phyloP scores from a whole-genome alignment of 2,329 filamentous ascomycete species.

The Periglandula ipomoeae region DNA sequence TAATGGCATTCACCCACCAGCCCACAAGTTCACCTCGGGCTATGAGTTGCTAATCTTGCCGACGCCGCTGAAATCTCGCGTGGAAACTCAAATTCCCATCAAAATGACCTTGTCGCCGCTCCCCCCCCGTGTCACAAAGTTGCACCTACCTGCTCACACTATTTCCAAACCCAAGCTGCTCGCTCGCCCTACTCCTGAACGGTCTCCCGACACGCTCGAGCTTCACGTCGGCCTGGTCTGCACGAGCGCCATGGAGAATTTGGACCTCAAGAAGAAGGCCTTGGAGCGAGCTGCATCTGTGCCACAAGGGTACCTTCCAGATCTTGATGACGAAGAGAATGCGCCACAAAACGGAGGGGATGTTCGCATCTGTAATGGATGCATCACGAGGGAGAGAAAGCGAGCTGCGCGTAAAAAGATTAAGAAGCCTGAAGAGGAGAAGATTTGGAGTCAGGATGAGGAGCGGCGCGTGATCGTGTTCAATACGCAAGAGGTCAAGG shows the following conservation, averaged over 20 bases:
- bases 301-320: constrained; percentile 26
- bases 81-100: constrained; percentile 93
- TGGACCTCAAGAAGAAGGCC: constrained; percentile 56
- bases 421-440: constrained; percentile 87
- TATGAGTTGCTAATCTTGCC: constrained; percentile 52
- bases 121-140: constrained; percentile 64
- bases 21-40: constrained; percentile 22
- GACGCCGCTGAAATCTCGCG: constrained; percentile 73
- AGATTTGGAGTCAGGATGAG: constrained; percentile 75
- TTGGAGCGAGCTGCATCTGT: constrained; percentile 43
- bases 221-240: constrained; percentile 78
- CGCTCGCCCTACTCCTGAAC: constrained; percentile 58
- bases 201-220: constrained; percentile 66
- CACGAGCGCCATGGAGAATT: constrained; percentile 80
- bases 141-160: constrained; percentile 81
- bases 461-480: constrained; percentile 79
- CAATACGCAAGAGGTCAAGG: constrained; percentile 79
- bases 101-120: constrained; percentile 69
- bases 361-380: constrained; percentile 84
- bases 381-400: constrained; percentile 85
- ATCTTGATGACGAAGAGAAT: constrained; percentile 50
- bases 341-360: constrained; percentile 85
- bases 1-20: constrained; percentile 13
- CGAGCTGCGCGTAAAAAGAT: constrained; percentile 86
- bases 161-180: constrained; percentile 92